Evolutionary conservation across 495 filamentous ascomycete genomes (phyloP), one percentile per base, ranked within the genome.

Genomic region (Pyronema omphalodes): DNA sequence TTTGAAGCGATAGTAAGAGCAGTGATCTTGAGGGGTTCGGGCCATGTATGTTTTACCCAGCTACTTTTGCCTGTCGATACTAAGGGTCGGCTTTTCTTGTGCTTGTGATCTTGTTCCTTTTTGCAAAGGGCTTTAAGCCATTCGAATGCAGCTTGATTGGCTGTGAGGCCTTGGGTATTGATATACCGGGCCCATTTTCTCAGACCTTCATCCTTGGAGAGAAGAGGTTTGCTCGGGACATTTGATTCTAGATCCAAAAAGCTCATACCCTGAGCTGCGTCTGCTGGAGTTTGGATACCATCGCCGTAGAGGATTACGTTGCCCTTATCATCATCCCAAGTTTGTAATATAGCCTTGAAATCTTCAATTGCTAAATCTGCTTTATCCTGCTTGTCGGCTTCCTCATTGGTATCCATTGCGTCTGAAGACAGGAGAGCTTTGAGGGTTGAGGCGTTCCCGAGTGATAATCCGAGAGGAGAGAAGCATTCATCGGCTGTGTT

Each of bases 71-170:
- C 56, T 7, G 35, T 49, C 3, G 50, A 52, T 12, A 40, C 15
- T 7, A 14, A 11, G 23, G 15, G 58, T 44, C 39, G 36, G 17
- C 36, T 55, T 40, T 54, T 64, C 19, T 15, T 57, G 34, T 44
- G 56, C 39, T 54, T 55, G 41, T 46, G 36, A 57, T 57, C 11
- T 63, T 68, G 44, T 57, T 71, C 62, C 7, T 72, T 73, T 58
- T 69, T 70, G 11, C 77, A 68, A 37, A 91, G 66, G 34, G 71
- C 67, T 51, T 71, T 73, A 11, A 86, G 66, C 77, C 83, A 93
- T 44, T 74, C 72, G 55, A 80, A 80, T 17, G 71, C 72, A 9
- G 79, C 66, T 52, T 88, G 80, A 56, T 79, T 72, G 9, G 82
- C 66, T n/a, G 74, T 73, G 47, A 74, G 68, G 71, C 76, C 79